Evolutionary conservation across 2,329 filamentous ascomycete species (phyloP).

Genomic region (Colletotrichum eleusines): DNA sequence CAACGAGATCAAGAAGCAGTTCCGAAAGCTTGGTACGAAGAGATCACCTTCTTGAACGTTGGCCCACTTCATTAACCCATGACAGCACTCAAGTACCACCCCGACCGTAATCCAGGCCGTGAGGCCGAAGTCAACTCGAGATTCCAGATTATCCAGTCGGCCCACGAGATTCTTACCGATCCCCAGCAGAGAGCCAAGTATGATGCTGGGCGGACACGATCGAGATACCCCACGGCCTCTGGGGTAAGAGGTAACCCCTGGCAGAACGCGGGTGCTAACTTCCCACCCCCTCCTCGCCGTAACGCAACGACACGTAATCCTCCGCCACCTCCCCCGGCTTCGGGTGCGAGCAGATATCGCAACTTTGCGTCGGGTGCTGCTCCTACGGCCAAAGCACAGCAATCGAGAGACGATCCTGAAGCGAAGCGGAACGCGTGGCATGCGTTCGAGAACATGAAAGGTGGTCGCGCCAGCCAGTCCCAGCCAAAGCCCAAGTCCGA

Average conservation of each 20-base stretch:
- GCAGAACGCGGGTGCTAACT: constrained; percentile 62
- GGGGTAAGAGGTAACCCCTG: constrained; percentile 70
- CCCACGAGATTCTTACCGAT: constrained; percentile 78
- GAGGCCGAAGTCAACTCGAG: constrained; percentile 84
- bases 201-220: constrained; percentile 59
- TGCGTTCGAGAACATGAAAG: constrained; percentile 58
- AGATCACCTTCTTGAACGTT: constrained; percentile 24
- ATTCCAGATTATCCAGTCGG: constrained; percentile 88
- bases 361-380: constrained; percentile 57
- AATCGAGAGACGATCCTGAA: constrained; percentile 48
- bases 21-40: constrained; percentile 78
- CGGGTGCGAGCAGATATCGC: constrained; percentile 61
- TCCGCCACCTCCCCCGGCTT: constrained; percentile 45
- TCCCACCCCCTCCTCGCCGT: constrained; percentile 63
- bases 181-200: constrained; percentile 64
- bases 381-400: constrained; percentile 57
- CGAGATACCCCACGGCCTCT: constrained; percentile 61
- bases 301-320: constrained; percentile 48
- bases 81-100: constrained; percentile 85
- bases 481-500: constrained; percentile 46
- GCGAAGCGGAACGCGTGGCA: constrained; percentile 56
- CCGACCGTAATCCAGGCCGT: constrained; percentile 87
- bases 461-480: constrained; percentile 51
- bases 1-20: constrained; percentile 87
- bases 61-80: constrained; percentile 45